Evolutionary conservation across 441 rosid genomes (phyloP).

Genomic region (Mallotus japonicus): DNA sequence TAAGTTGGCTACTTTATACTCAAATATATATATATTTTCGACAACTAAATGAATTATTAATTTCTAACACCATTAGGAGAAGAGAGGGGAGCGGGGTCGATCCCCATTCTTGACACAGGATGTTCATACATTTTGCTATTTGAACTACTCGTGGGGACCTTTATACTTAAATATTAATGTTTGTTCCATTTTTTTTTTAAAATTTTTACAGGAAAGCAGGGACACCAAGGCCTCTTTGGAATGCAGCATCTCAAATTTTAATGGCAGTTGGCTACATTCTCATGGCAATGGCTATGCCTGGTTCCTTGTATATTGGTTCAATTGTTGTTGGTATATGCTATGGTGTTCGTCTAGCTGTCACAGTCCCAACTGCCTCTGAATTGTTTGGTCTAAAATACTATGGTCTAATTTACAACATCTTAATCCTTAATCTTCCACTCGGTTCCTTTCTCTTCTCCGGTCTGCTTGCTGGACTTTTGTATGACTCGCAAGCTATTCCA

Average conservation of each 20-base stretch:
- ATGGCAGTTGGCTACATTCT: slow-evolving; percentile 71
- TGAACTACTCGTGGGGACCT: too few species aligned
- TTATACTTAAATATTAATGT: not conserved
- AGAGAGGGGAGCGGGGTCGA: too few species aligned
- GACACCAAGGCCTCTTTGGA: slow-evolving; percentile 84
- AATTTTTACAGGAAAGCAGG: slow-evolving; percentile 51
- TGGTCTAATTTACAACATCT: slow-evolving; percentile 70
- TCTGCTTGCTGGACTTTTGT: slow-evolving; percentile 67
- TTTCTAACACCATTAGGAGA: too few species aligned
- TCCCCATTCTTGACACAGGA: too few species aligned
- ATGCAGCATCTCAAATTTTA: slow-evolving; percentile 71
- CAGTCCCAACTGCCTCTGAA: slow-evolving; percentile 81
- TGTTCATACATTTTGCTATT: too few species aligned
- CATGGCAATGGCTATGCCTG: slow-evolving; percentile 72
- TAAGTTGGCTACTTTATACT: too few species aligned
- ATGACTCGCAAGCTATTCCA: slow-evolving; percentile 63
- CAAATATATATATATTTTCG: too few species aligned
- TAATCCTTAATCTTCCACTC: slow-evolving; percentile 76
- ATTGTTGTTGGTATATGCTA: slow-evolving; percentile 72
- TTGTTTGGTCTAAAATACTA: slow-evolving; percentile 81
- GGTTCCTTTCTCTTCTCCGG: slow-evolving; percentile 90
- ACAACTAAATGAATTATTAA: too few species aligned
- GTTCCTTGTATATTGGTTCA: slow-evolving; percentile 78
- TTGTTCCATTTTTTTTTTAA: not conserved
- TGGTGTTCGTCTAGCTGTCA: slow-evolving; percentile 75